These are phyloP conservation scores for Bryum argenteum DNA, from an alignment of 225 moss, liverwort and hornwort species.

Conservation along the genomic window DNA sequence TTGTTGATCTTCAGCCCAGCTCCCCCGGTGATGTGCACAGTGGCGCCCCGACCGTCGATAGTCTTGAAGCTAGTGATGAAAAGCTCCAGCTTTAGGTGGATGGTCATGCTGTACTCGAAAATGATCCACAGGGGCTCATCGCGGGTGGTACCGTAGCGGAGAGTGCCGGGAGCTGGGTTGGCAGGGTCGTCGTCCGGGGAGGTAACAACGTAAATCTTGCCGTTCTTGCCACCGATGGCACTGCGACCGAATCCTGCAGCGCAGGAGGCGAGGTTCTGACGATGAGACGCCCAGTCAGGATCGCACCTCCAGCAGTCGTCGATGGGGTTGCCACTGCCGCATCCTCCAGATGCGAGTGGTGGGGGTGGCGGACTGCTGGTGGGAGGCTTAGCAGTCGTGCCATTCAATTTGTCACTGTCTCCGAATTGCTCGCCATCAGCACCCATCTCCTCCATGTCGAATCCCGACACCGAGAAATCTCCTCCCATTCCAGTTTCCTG, in stretches of 20 bases:
- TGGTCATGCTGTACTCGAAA: constrained; percentile 50
- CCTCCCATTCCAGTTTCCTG: too few species aligned
- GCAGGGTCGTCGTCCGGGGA: constrained; percentile 39
- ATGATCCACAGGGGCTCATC: constrained; percentile 50
- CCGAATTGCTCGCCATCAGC: too few species aligned
- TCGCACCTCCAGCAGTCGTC: constrained; percentile 6
- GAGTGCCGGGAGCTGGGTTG: constrained; percentile 41
- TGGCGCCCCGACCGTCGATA: constrained; percentile 56
- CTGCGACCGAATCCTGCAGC: constrained; percentile 45
- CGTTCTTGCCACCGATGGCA: constrained; percentile 44
- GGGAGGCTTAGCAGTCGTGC: too few species aligned
- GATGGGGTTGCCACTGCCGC: too few species aligned
- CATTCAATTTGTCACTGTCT: too few species aligned
- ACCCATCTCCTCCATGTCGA: too few species aligned
- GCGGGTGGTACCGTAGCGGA: constrained; percentile 51
- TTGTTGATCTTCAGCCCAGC: constrained; percentile 35
- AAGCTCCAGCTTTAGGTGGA: constrained; percentile 53
- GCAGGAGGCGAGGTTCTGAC: constrained; percentile 35
- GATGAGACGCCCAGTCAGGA: neutral
- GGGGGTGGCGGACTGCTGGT: too few species aligned
- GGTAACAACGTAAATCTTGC: constrained; percentile 55
- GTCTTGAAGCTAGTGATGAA: constrained; percentile 69
- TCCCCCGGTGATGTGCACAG: constrained; percentile 50
- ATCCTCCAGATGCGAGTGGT: too few species aligned
- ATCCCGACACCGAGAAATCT: too few species aligned